phyloP scores from a whole-genome alignment of 306 rosid genomes.

The Acmispon strigosus region DNA sequence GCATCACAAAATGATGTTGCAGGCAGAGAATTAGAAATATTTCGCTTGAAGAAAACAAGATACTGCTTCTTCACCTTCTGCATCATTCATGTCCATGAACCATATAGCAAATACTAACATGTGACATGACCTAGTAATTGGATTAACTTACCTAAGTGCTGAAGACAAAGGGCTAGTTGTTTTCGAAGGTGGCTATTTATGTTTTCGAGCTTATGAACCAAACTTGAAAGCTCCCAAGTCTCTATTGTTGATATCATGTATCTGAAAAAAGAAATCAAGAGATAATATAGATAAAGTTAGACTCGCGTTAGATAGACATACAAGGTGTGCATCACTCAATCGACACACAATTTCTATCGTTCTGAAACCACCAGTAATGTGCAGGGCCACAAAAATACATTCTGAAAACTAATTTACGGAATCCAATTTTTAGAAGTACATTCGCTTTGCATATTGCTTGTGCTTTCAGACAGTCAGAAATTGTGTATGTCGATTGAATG shows the following conservation, averaged over 20 bases:
- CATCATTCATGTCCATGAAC: neutral
- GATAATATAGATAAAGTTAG: no score
- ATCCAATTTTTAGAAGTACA: no score
- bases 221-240: slow-evolving; percentile 67
- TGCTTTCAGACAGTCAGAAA: no score
- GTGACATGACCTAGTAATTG: neutral
- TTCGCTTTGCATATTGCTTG: no score
- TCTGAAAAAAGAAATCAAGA: slow-evolving; percentile 24
- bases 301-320: no score
- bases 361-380: no score
- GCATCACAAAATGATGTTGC: slow-evolving; percentile 17
- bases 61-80: neutral
- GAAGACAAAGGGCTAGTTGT: slow-evolving; percentile 37
- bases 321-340: no score
- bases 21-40: neutral
- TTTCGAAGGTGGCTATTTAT: slow-evolving; percentile 46
- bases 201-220: slow-evolving; percentile 52
- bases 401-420: no score
- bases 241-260: slow-evolving; percentile 34
- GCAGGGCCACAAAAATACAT: no score
- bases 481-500: no score
- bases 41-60: neutral
- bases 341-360: no score
- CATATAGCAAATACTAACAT: neutral
- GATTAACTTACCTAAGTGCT: slow-evolving; percentile 30